A percentile compares a stretch with the other conserved stretches of the same genome.
Evolutionary conservation across 2,329 filamentous ascomycete genomes (phyloP).

Genomic region (Ophiocordyceps camponoti-saundersi): DNA sequence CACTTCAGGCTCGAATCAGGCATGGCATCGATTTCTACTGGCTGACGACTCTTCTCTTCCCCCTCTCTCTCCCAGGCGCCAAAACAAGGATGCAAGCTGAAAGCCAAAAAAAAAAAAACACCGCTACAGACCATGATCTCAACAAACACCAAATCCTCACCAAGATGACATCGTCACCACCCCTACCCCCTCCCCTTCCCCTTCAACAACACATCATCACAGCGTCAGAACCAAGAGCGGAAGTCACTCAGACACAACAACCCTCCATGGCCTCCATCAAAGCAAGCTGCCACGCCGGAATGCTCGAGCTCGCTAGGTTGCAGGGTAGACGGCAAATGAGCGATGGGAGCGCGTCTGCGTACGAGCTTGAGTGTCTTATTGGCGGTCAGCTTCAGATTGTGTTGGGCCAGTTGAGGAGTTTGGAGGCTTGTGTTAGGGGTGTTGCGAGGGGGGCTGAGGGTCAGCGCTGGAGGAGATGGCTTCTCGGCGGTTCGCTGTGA

Average conservation of each 20-base stretch:
- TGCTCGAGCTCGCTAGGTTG: slow-evolving; percentile 18
- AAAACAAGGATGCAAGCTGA: no score
- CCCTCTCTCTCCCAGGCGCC: no score
- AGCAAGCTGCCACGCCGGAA: slow-evolving; percentile 16
- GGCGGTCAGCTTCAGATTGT: slow-evolving; percentile 23
- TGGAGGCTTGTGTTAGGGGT: slow-evolving; percentile 26
- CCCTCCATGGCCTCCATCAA: slow-evolving; percentile 6
- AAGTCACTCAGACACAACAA: background rate
- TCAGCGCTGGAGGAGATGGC: slow-evolving; percentile 33
- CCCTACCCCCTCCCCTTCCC: no score
- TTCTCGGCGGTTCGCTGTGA: slow-evolving; percentile 34
- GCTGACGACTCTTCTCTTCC: no score
- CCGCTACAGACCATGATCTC: no score
- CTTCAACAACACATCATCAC: no score
- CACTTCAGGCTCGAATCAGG: no score
- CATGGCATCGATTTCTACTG: no score
- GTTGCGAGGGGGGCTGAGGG: slow-evolving; percentile 26
- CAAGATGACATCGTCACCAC: no score
- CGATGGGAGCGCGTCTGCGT: slow-evolving; percentile 12
- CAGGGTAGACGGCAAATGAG: slow-evolving; percentile 12
- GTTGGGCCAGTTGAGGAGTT: slow-evolving; percentile 23
- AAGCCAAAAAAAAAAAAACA: no score
- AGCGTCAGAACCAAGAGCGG: background rate
- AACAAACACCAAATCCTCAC: no score
- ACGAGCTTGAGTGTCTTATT: slow-evolving; percentile 25